Conservation (phyloP, 73 alveolate species). For the Tetrahymena borealis region DNA sequence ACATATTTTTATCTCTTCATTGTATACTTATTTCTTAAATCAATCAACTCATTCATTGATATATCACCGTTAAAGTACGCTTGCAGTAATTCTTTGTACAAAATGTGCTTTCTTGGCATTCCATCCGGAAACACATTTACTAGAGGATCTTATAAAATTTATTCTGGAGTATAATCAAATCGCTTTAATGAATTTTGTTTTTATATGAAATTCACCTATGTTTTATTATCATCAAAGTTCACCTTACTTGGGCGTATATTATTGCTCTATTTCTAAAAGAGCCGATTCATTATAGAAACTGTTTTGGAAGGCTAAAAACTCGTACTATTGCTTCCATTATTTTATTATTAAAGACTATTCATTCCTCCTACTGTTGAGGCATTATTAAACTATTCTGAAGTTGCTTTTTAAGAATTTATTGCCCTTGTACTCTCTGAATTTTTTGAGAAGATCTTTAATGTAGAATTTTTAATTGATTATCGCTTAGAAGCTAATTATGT, state of each 20-base stretch:
- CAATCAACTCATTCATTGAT: neutral
- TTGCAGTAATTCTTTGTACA: neutral
- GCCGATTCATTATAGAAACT: neutral
- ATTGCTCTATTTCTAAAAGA: neutral
- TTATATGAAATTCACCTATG: neutral
- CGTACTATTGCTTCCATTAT: neutral
- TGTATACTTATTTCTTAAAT: neutral
- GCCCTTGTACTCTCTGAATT: neutral
- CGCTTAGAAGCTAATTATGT: no score
- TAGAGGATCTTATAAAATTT: neutral
- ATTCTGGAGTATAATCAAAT: neutral
- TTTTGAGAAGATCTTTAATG: neutral
- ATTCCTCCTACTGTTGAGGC: neutral
- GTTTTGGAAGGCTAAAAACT: neutral
- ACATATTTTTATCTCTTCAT: neutral
- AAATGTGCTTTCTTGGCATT: neutral
- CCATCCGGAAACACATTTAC: neutral
- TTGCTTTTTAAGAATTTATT: neutral
- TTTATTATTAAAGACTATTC: no score
- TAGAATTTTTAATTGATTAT: neutral
- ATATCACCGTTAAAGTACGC: neutral
- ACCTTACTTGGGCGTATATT: neutral
- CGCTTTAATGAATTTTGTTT: neutral
- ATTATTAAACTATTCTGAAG: neutral
- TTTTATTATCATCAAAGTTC: neutral